A percentile compares a stretch with the other conserved stretches of the same genome.
Conservation (phyloP, 2,329 filamentous ascomycete species). For the Paramyrothecium sp. region DNA sequence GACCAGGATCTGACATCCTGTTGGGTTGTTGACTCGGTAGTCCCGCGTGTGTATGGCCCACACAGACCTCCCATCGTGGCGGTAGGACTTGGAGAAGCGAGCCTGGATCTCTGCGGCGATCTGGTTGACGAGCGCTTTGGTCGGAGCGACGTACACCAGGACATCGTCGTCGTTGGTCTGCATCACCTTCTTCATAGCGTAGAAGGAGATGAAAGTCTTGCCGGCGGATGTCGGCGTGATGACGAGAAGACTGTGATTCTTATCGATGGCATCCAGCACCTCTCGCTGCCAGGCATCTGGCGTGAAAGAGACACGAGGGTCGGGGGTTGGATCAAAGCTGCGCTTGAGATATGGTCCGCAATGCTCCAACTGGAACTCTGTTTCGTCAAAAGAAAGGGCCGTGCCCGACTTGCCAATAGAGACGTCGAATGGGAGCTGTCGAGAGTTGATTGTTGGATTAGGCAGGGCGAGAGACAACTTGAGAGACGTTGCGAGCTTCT, state of each 20-base stretch:
- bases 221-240: constrained; percentile 77
- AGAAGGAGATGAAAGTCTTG: constrained; percentile 83
- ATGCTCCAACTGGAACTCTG: constrained; percentile 63
- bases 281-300: constrained; percentile 76
- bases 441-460: background rate
- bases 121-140: constrained; percentile 80
- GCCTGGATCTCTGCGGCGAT: constrained; percentile 78
- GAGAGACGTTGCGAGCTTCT: background rate
- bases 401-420: constrained; percentile 1
- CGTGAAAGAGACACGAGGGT: constrained; percentile 66
- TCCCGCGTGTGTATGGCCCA: constrained; percentile 80
- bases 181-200: constrained; percentile 77
- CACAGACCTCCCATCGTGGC: constrained; percentile 59
- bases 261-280: constrained; percentile 72
- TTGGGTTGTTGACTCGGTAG: constrained; percentile 71
- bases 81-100: constrained; percentile 67
- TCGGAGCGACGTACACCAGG: constrained; percentile 77
- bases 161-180: constrained; percentile 67
- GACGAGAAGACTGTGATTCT: constrained; percentile 67
- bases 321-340: constrained; percentile 66
- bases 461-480: background rate
- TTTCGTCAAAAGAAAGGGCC: background rate
- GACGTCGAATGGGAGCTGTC: background rate
- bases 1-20: constrained; percentile 71
- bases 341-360: constrained; percentile 74